phyloP scores from a whole-genome alignment of 495 filamentous ascomycete genomes.

The Penicillium steckii region DNA sequence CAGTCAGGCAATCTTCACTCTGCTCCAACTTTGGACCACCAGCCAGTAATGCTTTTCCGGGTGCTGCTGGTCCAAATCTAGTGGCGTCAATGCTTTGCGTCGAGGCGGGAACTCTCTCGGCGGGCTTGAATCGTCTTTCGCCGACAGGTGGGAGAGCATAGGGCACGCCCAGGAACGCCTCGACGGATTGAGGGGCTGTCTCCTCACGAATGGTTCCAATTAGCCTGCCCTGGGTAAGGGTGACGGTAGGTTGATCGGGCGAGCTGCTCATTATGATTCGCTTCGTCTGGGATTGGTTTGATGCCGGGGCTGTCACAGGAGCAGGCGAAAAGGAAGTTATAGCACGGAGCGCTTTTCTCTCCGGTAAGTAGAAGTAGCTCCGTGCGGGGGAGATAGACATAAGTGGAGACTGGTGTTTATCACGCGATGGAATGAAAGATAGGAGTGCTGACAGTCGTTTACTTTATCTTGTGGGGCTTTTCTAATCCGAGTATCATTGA shows the following conservation, averaged over 20 bases:
- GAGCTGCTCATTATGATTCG: constrained; percentile 2
- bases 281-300: background rate
- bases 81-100: constrained; percentile 40
- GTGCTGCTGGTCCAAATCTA: constrained; percentile 29
- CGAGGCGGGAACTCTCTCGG: constrained; percentile 35
- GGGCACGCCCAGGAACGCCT: constrained; percentile 61
- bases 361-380: constrained; percentile 18
- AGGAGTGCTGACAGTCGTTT: background rate
- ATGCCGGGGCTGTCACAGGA: background rate
- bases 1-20: constrained; percentile 54
- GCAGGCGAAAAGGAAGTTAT: background rate
- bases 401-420: constrained; percentile 14
- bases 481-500: background rate
- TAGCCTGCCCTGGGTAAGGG: constrained; percentile 53
- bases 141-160: constrained; percentile 57
- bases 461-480: constrained; percentile 4
- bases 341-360: constrained; percentile 3
- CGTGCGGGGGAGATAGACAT: constrained; percentile 18
- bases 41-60: constrained; percentile 24
- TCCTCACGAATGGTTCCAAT: constrained; percentile 45
- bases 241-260: constrained; percentile 32
- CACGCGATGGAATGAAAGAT: background rate
- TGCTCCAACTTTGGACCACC: constrained; percentile 32
- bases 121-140: constrained; percentile 54
- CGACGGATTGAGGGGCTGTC: constrained; percentile 45